Percentiles rank a stretch among this genome's conserved stretches.
Evolutionary conservation across 2,329 filamentous ascomycete genomes (phyloP).

Genomic region (Sarocladium brachiariae): DNA sequence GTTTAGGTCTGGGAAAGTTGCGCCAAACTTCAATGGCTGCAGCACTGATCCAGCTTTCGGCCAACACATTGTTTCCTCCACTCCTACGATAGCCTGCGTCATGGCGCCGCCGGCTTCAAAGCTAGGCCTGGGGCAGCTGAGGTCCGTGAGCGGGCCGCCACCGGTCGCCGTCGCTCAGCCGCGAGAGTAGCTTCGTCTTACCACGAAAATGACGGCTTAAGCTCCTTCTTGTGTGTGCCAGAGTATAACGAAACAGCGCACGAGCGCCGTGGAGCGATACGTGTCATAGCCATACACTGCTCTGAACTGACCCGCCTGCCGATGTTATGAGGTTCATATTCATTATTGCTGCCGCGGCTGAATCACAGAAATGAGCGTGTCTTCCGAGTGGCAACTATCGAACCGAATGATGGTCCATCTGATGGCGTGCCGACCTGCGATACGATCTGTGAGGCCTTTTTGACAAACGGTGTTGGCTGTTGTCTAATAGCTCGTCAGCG

Average conservation of each 20-base stretch:
- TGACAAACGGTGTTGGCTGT: background rate
- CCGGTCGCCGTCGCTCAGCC: slow-evolving; percentile 5
- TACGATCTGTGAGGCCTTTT: background rate
- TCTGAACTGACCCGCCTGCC: background rate
- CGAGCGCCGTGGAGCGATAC: background rate
- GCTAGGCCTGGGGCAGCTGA: background rate
- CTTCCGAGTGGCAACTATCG: too few species aligned
- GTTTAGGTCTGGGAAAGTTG: too few species aligned
- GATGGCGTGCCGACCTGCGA: background rate
- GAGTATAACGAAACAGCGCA: background rate
- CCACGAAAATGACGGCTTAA: slow-evolving; percentile 1
- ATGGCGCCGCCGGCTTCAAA: background rate
- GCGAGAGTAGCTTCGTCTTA: background rate
- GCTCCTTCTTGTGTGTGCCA: background rate
- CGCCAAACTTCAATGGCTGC: too few species aligned
- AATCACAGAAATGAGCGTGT: too few species aligned
- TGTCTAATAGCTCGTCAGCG: background rate
- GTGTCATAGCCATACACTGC: background rate
- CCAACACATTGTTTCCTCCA: background rate
- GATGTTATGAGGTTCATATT: too few species aligned
- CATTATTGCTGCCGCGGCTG: too few species aligned
- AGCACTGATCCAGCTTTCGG: background rate
- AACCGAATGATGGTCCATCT: background rate
- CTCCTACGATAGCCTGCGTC: slow-evolving; percentile 1
- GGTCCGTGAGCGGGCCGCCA: slow-evolving; percentile 9